These are phyloP conservation scores for Knoxia roxburghii DNA, from an alignment of 257 asterid genomes.

Conservation along the genomic window DNA sequence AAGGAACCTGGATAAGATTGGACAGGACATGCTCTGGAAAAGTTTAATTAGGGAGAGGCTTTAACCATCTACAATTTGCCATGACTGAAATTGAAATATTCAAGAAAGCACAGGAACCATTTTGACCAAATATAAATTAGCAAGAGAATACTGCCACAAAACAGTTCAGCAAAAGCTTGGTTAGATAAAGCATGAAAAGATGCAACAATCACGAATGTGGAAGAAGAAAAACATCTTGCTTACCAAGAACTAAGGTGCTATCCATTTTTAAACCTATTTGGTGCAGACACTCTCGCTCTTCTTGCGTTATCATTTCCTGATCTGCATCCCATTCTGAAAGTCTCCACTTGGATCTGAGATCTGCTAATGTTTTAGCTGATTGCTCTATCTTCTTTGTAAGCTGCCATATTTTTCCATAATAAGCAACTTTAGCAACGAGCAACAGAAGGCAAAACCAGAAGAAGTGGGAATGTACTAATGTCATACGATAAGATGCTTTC, in stretches of 20 bases:
- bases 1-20: neutral
- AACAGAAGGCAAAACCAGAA: slow-evolving; percentile 16
- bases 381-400: slow-evolving; percentile 66
- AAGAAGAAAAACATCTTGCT: slow-evolving; percentile 23
- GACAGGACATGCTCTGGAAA: neutral
- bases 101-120: neutral
- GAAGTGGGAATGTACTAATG: slow-evolving; percentile 16
- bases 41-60: too few relatives aligned
- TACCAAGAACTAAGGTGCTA: slow-evolving; percentile 79
- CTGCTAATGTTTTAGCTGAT: slow-evolving; percentile 43
- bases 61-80: neutral
- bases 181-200: neutral
- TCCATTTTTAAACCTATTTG: slow-evolving; percentile 56
- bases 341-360: slow-evolving; percentile 42
- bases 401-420: slow-evolving; percentile 39
- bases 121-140: neutral
- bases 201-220: slow-evolving; percentile 8
- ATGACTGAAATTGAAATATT: neutral
- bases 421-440: slow-evolving; percentile 14
- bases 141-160: neutral
- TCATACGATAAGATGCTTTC: slow-evolving; percentile 49
- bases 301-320: slow-evolving; percentile 60
- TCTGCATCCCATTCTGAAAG: slow-evolving; percentile 54
- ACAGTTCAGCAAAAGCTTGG: neutral
- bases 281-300: slow-evolving; percentile 67